Evolutionary conservation across 202 grass and related monocot genomes (phyloP).

Genomic region (Schoenoplectus triqueter): DNA sequence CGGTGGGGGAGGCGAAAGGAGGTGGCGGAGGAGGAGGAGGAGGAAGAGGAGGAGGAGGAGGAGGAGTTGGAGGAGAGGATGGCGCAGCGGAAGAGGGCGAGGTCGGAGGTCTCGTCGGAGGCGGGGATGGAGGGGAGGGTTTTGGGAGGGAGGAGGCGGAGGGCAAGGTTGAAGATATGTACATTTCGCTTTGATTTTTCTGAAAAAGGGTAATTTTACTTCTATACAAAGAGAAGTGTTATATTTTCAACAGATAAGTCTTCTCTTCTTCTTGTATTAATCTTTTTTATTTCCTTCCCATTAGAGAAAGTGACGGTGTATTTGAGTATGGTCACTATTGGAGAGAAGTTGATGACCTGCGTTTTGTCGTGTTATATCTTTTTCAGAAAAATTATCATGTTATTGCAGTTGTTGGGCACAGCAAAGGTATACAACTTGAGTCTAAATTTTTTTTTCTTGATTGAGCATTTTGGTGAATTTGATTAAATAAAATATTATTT

Average conservation of each 20-base stretch:
- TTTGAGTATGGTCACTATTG: slow-evolving; percentile 80
- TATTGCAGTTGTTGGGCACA: slow-evolving; percentile 78
- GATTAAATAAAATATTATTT: neutral
- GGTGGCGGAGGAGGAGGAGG: too few species aligned
- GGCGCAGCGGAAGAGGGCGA: too few species aligned
- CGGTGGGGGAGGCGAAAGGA: too few species aligned
- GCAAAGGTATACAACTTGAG: slow-evolving; percentile 73
- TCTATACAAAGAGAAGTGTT: neutral
- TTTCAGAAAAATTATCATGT: slow-evolving; percentile 71
- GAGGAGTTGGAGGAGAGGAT: too few species aligned
- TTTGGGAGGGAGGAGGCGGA: too few species aligned
- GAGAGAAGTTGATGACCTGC: slow-evolving; percentile 85
- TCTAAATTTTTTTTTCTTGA: neutral
- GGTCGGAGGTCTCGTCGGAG: too few species aligned
- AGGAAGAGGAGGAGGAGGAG: too few species aligned
- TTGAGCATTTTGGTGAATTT: slow-evolving; percentile 9
- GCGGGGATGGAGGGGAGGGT: too few species aligned
- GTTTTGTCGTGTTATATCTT: slow-evolving; percentile 66
- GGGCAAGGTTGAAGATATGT: too few species aligned
- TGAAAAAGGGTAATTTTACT: slow-evolving; percentile 74
- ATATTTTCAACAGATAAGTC: neutral
- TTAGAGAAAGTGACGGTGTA: slow-evolving; percentile 88
- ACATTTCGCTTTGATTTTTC: slow-evolving; percentile 85
- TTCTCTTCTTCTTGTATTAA: slow-evolving; percentile 20
- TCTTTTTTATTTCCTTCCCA: slow-evolving; percentile 33